These are phyloP conservation scores for Mortierella hygrophila DNA, from an alignment of 192 early-diverging fungal species.

Conservation along the genomic window DNA sequence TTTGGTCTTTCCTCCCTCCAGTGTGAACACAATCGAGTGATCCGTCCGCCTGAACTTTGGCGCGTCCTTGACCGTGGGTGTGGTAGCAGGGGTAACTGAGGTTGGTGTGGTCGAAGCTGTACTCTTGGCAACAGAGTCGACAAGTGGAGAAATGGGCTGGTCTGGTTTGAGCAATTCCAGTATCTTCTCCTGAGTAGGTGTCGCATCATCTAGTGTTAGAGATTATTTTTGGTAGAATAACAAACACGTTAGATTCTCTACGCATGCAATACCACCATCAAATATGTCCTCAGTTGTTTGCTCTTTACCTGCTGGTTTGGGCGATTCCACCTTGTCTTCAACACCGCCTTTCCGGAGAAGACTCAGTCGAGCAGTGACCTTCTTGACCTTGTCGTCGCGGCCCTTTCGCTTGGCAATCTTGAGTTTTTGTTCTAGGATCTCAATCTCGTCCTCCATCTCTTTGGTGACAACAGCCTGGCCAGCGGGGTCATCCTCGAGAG, in stretches of 20 bases:
- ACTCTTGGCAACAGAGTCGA: conserved; percentile 42
- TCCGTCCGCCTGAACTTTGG: conserved; percentile 69
- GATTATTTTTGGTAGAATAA: neutral
- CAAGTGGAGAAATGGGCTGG: conserved; percentile 18
- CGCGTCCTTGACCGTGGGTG: conserved; percentile 39
- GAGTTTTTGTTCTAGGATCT: conserved; percentile 95
- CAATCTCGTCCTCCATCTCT: conserved; percentile 95
- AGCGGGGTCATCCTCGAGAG: conserved; percentile 70
- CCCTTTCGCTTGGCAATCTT: conserved; percentile 96
- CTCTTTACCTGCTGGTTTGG: conserved; percentile 19
- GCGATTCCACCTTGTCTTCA: conserved; percentile 23
- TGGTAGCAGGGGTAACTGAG: conserved; percentile 1
- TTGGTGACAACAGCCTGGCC: conserved; percentile 65
- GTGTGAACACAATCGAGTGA: conserved; percentile 73
- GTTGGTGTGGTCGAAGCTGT: conserved; percentile 10
- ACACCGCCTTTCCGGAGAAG: conserved; percentile 70
- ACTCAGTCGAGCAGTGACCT: conserved; percentile 81
- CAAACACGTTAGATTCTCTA: neutral
- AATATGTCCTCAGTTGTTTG: neutral
- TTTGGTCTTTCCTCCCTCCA: conserved; percentile 77
- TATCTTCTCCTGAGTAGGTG: conserved; percentile 47
- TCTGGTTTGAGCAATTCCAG: conserved; percentile 25
- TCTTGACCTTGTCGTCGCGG: conserved; percentile 87
- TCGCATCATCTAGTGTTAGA: conserved; percentile 12
- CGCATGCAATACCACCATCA: neutral